Conservation (phyloP, 106 monocot genomes). For the Dendrobium officinale region DNA sequence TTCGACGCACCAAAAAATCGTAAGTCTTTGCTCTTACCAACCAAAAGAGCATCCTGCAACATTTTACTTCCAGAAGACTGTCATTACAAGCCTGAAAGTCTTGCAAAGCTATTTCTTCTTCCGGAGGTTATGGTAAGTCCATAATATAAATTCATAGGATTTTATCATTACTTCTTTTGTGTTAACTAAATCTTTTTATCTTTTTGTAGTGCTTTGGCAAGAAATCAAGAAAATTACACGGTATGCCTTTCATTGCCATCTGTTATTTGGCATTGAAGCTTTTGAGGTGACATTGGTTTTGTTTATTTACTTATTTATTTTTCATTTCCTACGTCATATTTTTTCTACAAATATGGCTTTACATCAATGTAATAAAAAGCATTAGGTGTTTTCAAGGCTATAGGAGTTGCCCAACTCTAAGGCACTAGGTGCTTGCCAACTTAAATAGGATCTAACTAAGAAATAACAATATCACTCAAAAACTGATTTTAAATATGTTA, state of each 20-base stretch:
- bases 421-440: neutral
- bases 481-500: neutral
- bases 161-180: neutral
- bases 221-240: slow-evolving; percentile 36
- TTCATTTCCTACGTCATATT: neutral
- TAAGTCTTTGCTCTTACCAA: slow-evolving; percentile 48
- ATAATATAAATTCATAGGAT: neutral
- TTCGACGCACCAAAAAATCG: slow-evolving; percentile 63
- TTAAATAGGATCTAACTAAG: neutral
- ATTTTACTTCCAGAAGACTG: slow-evolving; percentile 91
- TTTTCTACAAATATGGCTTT: neutral
- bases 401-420: neutral
- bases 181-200: neutral
- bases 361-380: neutral
- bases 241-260: slow-evolving; percentile 25
- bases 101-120: slow-evolving; percentile 73
- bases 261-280: neutral
- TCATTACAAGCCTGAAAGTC: slow-evolving; percentile 83
- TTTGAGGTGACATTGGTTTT: neutral
- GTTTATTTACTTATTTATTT: neutral
- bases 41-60: slow-evolving; percentile 39
- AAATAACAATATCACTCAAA: neutral
- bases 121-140: slow-evolving; percentile 65
- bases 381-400: neutral
- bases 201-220: slow-evolving; percentile 65